phyloP scores from a whole-genome alignment of 106 monocot species.

The Allium fistulosum region DNA sequence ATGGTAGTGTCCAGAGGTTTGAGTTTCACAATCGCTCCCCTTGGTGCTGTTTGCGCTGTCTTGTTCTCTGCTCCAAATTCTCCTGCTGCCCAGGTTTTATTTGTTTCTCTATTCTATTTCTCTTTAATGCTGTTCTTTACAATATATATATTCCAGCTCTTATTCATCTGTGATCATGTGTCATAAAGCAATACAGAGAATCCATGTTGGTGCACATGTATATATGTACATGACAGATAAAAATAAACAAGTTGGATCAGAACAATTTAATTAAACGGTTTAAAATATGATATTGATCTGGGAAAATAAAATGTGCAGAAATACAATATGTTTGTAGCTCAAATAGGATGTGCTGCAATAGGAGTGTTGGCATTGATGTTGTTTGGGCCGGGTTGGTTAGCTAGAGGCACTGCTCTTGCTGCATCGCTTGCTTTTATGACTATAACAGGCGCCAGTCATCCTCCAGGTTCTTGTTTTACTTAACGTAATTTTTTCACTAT shows the following conservation, averaged over 20 bases:
- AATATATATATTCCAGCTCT: too few relatives aligned
- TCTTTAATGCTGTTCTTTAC: background rate
- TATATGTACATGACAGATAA: too few relatives aligned
- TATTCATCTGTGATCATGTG: too few relatives aligned
- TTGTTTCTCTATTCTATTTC: too few relatives aligned
- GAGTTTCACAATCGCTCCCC: conserved; percentile 73
- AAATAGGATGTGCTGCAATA: conserved; percentile 84
- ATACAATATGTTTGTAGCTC: conserved; percentile 84
- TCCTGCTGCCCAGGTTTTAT: conserved; percentile 68
- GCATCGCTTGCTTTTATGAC: conserved; percentile 88
- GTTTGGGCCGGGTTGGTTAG: conserved; percentile 93
- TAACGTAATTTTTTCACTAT: background rate
- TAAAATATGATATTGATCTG: too few relatives aligned
- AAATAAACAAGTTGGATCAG: too few relatives aligned
- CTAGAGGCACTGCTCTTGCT: conserved; percentile 61
- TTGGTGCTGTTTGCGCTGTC: conserved; percentile 78
- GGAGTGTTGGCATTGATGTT: conserved; percentile 65
- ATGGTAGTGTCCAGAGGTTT: conserved; percentile 51
- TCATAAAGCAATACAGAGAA: too few relatives aligned
- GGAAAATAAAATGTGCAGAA: conserved; percentile 41
- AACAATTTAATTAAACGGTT: too few relatives aligned
- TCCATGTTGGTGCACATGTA: too few relatives aligned
- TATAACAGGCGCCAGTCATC: conserved; percentile 58
- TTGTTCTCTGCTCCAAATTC: conserved; percentile 57
- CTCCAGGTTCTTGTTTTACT: conserved; percentile 50